Conservation (phyloP, 352 stramenopile species). For the Globisporangium paddicum region DNA sequence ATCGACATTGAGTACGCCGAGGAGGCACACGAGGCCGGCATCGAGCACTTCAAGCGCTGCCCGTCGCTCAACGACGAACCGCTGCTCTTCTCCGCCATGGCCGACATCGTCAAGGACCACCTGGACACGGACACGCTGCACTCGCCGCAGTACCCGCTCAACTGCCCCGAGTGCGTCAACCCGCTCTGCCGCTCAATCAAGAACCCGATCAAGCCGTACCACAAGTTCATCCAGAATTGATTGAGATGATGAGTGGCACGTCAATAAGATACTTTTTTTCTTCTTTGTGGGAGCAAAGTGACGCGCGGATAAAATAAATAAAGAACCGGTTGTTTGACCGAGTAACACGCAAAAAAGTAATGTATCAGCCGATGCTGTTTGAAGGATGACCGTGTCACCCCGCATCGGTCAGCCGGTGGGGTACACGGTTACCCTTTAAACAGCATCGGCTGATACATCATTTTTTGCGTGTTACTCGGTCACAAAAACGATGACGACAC, state of each 20-base stretch:
- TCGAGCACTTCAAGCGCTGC: conserved; percentile 93
- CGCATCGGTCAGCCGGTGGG: too few relatives aligned
- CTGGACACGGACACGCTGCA: conserved; percentile 75
- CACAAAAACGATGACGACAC: too few relatives aligned
- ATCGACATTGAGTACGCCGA: conserved; percentile 99
- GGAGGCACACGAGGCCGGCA: conserved; percentile 92
- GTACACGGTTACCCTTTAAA: too few relatives aligned
- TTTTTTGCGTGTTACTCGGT: too few relatives aligned
- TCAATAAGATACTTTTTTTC: too few relatives aligned
- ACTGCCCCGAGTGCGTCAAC: conserved; percentile 80
- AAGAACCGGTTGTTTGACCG: too few relatives aligned
- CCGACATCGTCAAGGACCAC: conserved; percentile 94
- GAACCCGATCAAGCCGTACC: conserved; percentile 82
- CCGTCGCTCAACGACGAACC: conserved; percentile 95
- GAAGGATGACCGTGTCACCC: too few relatives aligned
- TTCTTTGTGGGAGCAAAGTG: not conserved
- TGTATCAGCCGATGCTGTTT: too few relatives aligned
- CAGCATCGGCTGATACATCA: too few relatives aligned
- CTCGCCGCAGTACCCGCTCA: conserved; percentile 80
- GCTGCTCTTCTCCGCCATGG: conserved; percentile 95
- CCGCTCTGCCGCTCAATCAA: conserved; percentile 79
- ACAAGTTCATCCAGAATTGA: conserved; percentile 22
- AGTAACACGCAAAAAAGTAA: too few relatives aligned
- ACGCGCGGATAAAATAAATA: not conserved
- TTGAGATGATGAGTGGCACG: too few relatives aligned